These are phyloP conservation scores for Zoysia matrella DNA, from an alignment of 202 grass and related monocot genomes.

Conservation along the genomic window DNA sequence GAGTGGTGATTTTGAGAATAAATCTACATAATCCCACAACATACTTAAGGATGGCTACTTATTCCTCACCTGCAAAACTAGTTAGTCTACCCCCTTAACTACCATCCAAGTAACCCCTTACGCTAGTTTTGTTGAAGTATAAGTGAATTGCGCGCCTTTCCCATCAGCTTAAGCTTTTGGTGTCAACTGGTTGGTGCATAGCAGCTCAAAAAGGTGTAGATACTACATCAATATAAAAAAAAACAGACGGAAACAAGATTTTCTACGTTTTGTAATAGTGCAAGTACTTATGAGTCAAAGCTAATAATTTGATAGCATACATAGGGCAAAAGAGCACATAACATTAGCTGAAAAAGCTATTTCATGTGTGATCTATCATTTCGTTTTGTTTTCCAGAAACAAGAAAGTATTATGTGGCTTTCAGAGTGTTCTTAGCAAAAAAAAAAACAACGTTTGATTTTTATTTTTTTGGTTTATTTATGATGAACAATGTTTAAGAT, in stretches of 20 bases:
- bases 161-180: too few relatives aligned
- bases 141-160: too few relatives aligned
- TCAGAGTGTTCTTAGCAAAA: neutral
- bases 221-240: neutral
- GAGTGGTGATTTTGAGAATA: too few relatives aligned
- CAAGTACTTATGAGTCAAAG: neutral
- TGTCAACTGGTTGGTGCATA: too few relatives aligned
- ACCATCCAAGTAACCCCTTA: too few relatives aligned
- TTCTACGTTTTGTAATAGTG: neutral
- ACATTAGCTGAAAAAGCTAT: neutral
- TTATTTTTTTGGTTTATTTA: neutral
- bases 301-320: neutral
- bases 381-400: neutral
- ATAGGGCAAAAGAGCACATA: neutral
- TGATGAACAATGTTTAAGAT: constrained; percentile 32
- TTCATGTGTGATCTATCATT: neutral
- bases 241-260: neutral
- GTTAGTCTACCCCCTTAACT: too few relatives aligned
- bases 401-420: neutral
- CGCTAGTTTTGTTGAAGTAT: too few relatives aligned
- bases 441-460: too few relatives aligned
- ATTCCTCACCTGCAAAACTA: too few relatives aligned
- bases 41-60: too few relatives aligned
- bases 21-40: too few relatives aligned
- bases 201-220: neutral